These are phyloP conservation scores for Arctium minus DNA, from an alignment of 129 eudicot genomes.

Conservation along the genomic window DNA sequence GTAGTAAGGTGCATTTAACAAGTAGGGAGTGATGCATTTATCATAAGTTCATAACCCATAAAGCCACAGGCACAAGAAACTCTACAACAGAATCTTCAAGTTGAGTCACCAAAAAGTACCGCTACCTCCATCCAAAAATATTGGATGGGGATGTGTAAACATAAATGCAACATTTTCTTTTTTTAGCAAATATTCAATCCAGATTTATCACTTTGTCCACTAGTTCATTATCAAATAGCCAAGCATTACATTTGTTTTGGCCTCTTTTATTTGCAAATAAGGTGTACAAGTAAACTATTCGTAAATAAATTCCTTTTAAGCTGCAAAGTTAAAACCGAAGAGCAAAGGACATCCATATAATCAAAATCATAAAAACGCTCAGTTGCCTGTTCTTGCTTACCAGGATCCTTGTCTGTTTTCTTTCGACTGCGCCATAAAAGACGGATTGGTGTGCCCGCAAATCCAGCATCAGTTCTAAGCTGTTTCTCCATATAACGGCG, in stretches of 20 bases:
- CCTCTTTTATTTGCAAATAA: background rate
- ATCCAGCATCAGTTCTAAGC: slow-evolving; percentile 87
- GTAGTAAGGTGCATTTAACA: too few species aligned
- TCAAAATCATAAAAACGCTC: background rate
- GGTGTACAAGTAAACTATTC: background rate
- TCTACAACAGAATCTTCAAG: too few species aligned
- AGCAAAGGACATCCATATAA: background rate
- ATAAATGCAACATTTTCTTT: background rate
- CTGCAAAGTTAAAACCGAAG: background rate
- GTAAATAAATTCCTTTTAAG: background rate
- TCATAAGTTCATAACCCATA: too few species aligned
- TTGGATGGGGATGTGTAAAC: background rate
- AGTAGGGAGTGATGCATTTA: too few species aligned
- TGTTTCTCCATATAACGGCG: slow-evolving; percentile 98
- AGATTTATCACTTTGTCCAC: background rate
- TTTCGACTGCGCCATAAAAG: slow-evolving; percentile 93
- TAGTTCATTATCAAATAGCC: background rate
- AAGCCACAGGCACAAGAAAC: too few species aligned
- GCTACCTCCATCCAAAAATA: too few species aligned
- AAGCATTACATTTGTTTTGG: background rate
- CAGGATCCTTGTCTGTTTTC: slow-evolving; percentile 50
- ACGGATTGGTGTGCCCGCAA: slow-evolving; percentile 89
- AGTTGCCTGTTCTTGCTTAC: slow-evolving; percentile 36
- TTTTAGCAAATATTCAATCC: background rate
- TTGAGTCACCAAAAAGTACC: too few species aligned